Percentiles rank a stretch among this genome's conserved stretches.
Conservation (phyloP, 129 eudicot species). For the Flaveria trinervia region DNA sequence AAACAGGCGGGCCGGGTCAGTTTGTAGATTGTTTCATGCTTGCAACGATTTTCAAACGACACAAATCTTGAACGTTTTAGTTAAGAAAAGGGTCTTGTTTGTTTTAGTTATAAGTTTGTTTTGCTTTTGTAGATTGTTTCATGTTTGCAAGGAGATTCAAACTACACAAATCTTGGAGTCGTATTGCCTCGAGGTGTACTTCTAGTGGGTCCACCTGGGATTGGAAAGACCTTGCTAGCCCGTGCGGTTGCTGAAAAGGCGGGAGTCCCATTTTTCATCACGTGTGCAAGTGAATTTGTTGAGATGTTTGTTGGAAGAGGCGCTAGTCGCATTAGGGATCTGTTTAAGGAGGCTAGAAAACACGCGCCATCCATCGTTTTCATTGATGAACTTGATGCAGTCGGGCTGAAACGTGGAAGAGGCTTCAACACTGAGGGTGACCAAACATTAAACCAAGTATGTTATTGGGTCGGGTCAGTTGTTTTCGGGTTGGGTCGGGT, state of each 20-base stretch:
- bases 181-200: constrained; percentile 43
- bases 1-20: no score
- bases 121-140: constrained; percentile 37
- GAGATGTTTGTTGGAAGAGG: constrained; percentile 53
- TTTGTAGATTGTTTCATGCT: no score
- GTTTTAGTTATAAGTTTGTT: background rate
- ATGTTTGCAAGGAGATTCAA: constrained; percentile 48
- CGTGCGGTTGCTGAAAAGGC: constrained; percentile 46
- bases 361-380: constrained; percentile 43
- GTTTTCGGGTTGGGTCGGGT: background rate
- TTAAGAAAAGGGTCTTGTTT: background rate
- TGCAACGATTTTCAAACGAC: no score
- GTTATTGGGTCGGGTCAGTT: background rate
- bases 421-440: constrained; percentile 45
- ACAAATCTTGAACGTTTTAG: background rate
- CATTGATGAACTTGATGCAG: constrained; percentile 49
- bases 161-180: constrained; percentile 38
- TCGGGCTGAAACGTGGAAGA: constrained; percentile 44
- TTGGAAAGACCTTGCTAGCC: constrained; percentile 48
- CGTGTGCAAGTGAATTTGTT: constrained; percentile 46
- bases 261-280: constrained; percentile 44
- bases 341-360: constrained; percentile 44
- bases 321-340: constrained; percentile 49
- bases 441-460: constrained; percentile 51
- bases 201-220: constrained; percentile 51